Evolutionary conservation across 2,329 filamentous ascomycete genomes (phyloP).

Genomic region (Sporothrix pseudoabietina): DNA sequence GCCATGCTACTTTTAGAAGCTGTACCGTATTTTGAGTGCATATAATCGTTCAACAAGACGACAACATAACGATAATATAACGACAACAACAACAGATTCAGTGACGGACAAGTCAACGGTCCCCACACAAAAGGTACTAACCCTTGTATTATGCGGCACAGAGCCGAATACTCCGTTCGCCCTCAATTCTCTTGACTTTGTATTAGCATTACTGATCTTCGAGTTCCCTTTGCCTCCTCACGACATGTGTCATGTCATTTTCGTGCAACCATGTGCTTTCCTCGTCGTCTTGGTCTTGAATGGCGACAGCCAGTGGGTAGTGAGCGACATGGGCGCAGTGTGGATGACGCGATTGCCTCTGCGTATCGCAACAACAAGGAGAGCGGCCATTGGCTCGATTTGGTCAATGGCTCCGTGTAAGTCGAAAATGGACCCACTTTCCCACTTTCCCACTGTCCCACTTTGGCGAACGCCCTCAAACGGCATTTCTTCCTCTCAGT

Average conservation of each 20-base stretch:
- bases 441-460: too few relatives aligned
- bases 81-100: too few relatives aligned
- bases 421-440: slow-evolving; percentile 1
- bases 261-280: not conserved
- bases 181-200: too few relatives aligned
- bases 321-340: slow-evolving; percentile 12
- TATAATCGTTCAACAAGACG: too few relatives aligned
- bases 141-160: too few relatives aligned
- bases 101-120: too few relatives aligned
- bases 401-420: not conserved
- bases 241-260: not conserved
- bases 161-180: not conserved
- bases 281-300: not conserved
- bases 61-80: too few relatives aligned
- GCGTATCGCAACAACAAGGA: slow-evolving; percentile 13
- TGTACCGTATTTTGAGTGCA: too few relatives aligned
- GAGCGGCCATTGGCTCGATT: not conserved
- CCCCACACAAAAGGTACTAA: too few relatives aligned
- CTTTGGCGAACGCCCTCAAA: too few relatives aligned
- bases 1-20: too few relatives aligned
- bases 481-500: not conserved
- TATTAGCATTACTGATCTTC: not conserved
- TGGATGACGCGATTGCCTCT: slow-evolving; percentile 19
- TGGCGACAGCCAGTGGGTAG: not conserved
- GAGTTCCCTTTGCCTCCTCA: not conserved